phyloP scores from a whole-genome alignment of 441 rosid species.

The Arabidopsis lyrata region DNA sequence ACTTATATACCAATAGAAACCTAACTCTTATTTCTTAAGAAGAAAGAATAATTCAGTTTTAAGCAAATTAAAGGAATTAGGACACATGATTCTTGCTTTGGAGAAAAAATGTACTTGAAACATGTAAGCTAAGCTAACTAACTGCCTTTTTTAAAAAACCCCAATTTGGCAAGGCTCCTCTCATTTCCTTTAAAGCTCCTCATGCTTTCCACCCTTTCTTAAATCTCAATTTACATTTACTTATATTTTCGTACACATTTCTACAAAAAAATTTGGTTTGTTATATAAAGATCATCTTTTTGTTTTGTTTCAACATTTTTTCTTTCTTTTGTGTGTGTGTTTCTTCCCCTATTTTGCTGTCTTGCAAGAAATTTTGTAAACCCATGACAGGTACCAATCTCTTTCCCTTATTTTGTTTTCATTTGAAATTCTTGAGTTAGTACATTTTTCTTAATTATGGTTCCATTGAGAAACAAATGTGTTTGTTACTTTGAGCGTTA shows the following conservation, averaged over 20 bases:
- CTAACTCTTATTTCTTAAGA: not conserved
- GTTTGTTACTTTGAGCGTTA: not conserved
- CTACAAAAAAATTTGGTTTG: not conserved
- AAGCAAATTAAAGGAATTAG: slow-evolving; percentile 14
- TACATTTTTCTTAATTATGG: not conserved
- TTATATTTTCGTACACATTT: slow-evolving; percentile 19
- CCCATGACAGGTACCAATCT: slow-evolving; percentile 44
- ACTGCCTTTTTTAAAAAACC: slow-evolving; percentile 26
- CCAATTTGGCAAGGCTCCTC: slow-evolving; percentile 45
- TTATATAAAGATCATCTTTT: slow-evolving; percentile 35
- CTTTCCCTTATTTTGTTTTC: not conserved
- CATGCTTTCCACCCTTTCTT: slow-evolving; percentile 44
- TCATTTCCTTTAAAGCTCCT: slow-evolving; percentile 37
- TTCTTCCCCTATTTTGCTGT: not conserved
- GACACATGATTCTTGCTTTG: slow-evolving; percentile 49
- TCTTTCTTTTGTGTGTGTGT: slow-evolving; percentile 1
- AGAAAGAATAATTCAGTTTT: not conserved
- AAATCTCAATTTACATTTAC: not conserved
- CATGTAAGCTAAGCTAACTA: slow-evolving; percentile 47
- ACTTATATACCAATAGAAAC: not conserved
- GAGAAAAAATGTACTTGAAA: slow-evolving; percentile 29
- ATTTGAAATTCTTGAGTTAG: not conserved
- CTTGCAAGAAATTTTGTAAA: slow-evolving; percentile 23
- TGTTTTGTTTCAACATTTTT: slow-evolving; percentile 33
- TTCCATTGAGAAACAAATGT: no score